These are phyloP conservation scores for Penicillium arizonense DNA, from an alignment of 495 filamentous ascomycete species.

Conservation along the genomic window DNA sequence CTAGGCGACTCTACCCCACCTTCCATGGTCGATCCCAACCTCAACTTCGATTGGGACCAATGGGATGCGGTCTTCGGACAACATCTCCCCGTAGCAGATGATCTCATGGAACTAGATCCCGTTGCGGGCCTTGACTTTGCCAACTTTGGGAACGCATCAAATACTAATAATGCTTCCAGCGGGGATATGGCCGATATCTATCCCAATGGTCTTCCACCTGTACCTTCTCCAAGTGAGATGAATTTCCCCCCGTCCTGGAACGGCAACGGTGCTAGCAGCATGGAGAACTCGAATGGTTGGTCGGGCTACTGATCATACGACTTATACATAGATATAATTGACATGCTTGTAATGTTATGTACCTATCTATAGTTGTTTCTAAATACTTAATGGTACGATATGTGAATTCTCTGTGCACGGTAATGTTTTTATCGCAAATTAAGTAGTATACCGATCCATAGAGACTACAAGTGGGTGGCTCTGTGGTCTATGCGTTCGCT, in stretches of 20 bases:
- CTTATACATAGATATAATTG: no score
- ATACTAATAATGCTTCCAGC: not conserved
- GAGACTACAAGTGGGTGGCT: no score
- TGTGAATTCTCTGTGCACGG: no score
- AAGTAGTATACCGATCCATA: no score
- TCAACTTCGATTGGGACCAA: slow-evolving; percentile 51
- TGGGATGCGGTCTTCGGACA: slow-evolving; percentile 52
- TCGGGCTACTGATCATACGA: slow-evolving; percentile 9
- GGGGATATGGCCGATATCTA: not conserved
- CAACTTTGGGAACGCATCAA: slow-evolving; percentile 20
- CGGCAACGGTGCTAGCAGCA: not conserved
- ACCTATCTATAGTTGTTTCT: no score
- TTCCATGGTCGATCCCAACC: slow-evolving; percentile 44
- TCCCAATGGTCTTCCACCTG: slow-evolving; percentile 1
- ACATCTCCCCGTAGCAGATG: slow-evolving; percentile 45
- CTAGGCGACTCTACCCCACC: slow-evolving; percentile 37
- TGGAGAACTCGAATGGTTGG: slow-evolving; percentile 13
- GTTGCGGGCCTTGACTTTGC: slow-evolving; percentile 38
- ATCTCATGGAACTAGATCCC: slow-evolving; percentile 46
- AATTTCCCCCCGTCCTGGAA: slow-evolving; percentile 9
- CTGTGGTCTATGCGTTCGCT: no score
- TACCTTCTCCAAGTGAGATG: not conserved
- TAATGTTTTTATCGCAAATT: no score
- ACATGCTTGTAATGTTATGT: no score
- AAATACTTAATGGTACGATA: no score